Conservation (phyloP, 83 land plant species). For the Picea abies region DNA sequence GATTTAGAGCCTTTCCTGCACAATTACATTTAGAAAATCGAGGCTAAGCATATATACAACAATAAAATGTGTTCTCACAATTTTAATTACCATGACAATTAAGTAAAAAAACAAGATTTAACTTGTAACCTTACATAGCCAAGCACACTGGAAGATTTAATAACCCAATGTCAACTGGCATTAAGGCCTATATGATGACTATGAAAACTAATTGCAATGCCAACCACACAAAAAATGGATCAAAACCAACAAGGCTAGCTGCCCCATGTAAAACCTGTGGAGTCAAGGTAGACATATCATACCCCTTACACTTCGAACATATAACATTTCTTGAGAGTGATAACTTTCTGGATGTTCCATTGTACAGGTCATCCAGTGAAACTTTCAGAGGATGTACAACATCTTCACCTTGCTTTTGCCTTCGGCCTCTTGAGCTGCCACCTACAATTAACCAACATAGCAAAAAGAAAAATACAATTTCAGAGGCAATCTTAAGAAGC, state of each 20-base stretch:
- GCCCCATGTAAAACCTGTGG: too few relatives aligned
- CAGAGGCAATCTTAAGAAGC: background rate
- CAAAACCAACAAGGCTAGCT: too few relatives aligned
- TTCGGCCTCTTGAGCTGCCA: conserved; percentile 54
- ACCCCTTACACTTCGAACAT: conserved; percentile 80
- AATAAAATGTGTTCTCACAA: background rate
- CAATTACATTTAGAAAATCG: background rate
- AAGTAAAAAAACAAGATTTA: too few relatives aligned
- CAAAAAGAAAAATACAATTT: background rate
- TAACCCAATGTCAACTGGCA: too few relatives aligned
- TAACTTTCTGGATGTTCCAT: conserved; percentile 75
- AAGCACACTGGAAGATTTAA: too few relatives aligned
- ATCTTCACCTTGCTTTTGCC: conserved; percentile 85
- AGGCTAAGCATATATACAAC: background rate
- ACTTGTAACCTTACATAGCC: too few relatives aligned
- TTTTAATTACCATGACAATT: background rate
- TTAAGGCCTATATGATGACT: too few relatives aligned
- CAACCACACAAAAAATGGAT: too few relatives aligned
- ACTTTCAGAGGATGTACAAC: conserved; percentile 85
- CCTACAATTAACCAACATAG: conserved; percentile 37
- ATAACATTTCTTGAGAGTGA: conserved; percentile 71
- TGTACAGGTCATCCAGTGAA: conserved; percentile 76
- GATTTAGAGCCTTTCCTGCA: conserved; percentile 71
- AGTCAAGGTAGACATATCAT: background rate
- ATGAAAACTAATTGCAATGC: too few relatives aligned